Evolutionary conservation across 2,329 filamentous ascomycete species (phyloP).

Genomic region (Stenocarpella maydis): DNA sequence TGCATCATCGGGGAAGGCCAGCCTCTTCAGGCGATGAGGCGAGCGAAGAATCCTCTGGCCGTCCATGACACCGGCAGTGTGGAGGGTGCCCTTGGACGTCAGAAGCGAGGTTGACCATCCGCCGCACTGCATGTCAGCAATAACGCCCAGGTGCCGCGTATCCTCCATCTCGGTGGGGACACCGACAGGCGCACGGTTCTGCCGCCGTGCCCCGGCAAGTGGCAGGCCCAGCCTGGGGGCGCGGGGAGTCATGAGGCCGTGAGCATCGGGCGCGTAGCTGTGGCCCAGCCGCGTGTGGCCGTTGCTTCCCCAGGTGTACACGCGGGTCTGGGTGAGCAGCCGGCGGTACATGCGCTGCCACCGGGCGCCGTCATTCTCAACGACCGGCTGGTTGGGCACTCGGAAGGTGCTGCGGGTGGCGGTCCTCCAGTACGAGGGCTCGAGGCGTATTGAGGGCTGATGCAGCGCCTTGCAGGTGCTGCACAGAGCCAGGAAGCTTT

Average conservation of each 20-base stretch:
- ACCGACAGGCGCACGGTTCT: neutral
- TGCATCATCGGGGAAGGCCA: neutral
- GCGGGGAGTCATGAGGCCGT: neutral
- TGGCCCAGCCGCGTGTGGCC: conserved; percentile 1
- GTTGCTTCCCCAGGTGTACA: conserved; percentile 18
- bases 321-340: neutral
- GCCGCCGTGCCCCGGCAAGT: too few species aligned
- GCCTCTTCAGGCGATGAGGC: neutral
- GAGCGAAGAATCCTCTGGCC: neutral
- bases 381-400: conserved; percentile 7
- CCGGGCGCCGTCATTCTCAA: neutral
- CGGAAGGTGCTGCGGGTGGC: conserved; percentile 17
- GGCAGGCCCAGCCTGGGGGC: neutral
- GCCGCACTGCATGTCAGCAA: conserved; percentile 9
- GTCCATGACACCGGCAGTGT: neutral
- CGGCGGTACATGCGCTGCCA: conserved; percentile 22
- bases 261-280: neutral
- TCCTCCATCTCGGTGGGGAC: neutral
- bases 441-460: conserved; percentile 2
- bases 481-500: conserved; percentile 13
- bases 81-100: neutral
- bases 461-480: conserved; percentile 13
- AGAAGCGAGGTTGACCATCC: conserved; percentile 12
- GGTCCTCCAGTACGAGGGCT: conserved; percentile 9
- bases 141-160: neutral